These are phyloP conservation scores for Rhizoctonia solani DNA, from an alignment of 1,284 basidiomycete genomes.

Conservation along the genomic window DNA sequence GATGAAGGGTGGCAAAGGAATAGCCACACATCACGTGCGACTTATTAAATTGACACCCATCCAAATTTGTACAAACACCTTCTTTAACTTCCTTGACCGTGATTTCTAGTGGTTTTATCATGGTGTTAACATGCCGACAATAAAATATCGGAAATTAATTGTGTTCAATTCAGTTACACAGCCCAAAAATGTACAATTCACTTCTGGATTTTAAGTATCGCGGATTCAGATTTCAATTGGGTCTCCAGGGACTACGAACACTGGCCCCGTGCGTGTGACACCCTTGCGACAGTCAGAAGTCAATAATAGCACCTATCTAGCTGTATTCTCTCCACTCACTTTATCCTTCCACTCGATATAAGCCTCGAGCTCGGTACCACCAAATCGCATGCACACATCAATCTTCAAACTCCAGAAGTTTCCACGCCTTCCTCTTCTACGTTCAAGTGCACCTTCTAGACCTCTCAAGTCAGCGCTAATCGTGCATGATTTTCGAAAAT, in stretches of 20 bases:
- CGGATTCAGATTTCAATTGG: not conserved
- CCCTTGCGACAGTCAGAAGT: not conserved
- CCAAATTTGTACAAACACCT: too few relatives aligned
- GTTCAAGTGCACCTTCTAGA: not conserved
- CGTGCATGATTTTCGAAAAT: constrained; percentile 12
- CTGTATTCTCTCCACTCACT: too few relatives aligned
- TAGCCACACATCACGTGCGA: not conserved
- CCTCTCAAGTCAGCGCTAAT: constrained; percentile 1
- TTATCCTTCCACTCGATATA: constrained; percentile 8
- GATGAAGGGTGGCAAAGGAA: not conserved
- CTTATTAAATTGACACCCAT: not conserved
- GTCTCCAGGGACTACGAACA: not conserved
- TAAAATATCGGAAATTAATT: too few relatives aligned
- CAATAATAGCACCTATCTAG: not conserved
- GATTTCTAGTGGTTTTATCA: too few relatives aligned
- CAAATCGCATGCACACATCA: constrained; percentile 4
- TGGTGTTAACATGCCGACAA: too few relatives aligned
- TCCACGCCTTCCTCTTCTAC: not conserved
- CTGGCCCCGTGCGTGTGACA: constrained; percentile 2
- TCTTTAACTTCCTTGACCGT: too few relatives aligned
- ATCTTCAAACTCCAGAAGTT: not conserved
- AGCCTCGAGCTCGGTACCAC: not conserved
- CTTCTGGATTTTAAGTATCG: too few relatives aligned
- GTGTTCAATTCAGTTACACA: too few relatives aligned
- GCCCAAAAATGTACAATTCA: too few relatives aligned